Conservation (phyloP, 106 monocot genomes). For the Dioscorea zingiberensis region DNA sequence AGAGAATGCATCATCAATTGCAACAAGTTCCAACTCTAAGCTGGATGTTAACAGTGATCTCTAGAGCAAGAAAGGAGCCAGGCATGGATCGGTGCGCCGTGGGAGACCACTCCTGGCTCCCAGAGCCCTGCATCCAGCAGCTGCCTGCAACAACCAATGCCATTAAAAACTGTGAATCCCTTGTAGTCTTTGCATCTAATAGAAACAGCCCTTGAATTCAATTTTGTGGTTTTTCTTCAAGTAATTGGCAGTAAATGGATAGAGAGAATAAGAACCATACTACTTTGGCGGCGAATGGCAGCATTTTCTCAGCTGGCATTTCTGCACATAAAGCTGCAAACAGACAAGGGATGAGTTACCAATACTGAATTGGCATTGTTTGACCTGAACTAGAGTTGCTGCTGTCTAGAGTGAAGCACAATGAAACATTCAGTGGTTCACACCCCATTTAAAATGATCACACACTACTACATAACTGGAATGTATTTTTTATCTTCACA, state of each 20-base stretch:
- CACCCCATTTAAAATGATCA: not conserved
- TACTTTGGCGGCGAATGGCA: conserved; percentile 81
- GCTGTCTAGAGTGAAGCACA: not conserved
- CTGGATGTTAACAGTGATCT: not conserved
- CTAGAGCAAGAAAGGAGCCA: conserved; percentile 44
- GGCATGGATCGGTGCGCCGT: conserved; percentile 39
- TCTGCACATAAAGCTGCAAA: conserved; percentile 51
- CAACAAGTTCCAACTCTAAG: too few species aligned
- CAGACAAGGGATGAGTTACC: not conserved
- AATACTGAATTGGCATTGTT: too few species aligned
- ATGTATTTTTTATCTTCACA: too few species aligned
- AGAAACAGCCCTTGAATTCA: too few species aligned
- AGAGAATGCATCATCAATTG: too few species aligned
- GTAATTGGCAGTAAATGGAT: not conserved
- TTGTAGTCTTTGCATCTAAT: not conserved
- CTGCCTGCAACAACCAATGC: conserved; percentile 48
- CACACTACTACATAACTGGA: not conserved
- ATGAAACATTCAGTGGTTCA: not conserved
- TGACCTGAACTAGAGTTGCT: too few species aligned
- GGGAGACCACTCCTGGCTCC: conserved; percentile 82
- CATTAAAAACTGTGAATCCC: not conserved
- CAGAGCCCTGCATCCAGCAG: conserved; percentile 57
- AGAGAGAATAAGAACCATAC: conserved; percentile 23
- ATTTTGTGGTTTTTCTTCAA: not conserved
- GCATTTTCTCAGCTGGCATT: conserved; percentile 74